phyloP scores from a whole-genome alignment of 1,139 yeast genomes.

The Geotrichum armillariae region DNA sequence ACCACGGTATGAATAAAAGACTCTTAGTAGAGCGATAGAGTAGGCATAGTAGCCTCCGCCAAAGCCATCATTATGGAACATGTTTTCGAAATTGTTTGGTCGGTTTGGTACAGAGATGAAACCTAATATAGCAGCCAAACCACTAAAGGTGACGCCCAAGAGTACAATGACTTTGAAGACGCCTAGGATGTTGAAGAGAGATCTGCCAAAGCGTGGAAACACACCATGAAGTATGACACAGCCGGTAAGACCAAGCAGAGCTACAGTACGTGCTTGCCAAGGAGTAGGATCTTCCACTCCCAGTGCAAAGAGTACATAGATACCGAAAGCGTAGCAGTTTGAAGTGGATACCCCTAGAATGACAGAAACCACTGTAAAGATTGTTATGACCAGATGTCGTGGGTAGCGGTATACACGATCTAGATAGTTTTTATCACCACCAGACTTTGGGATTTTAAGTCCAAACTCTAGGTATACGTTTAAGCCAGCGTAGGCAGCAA shows the following conservation, averaged over 20 bases:
- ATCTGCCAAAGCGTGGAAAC: constrained; percentile 62
- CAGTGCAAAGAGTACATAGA: constrained; percentile 60
- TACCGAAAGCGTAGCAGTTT: constrained; percentile 54
- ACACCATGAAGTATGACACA: constrained; percentile 63
- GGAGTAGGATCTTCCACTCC: constrained; percentile 48
- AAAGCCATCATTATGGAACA: constrained; percentile 36
- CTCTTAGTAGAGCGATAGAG: constrained; percentile 57
- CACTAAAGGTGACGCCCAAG: constrained; percentile 64
- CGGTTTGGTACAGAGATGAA: constrained; percentile 26
- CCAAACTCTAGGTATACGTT: constrained; percentile 71
- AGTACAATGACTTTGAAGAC: constrained; percentile 68
- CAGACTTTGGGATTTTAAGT: constrained; percentile 72
- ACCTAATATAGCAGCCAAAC: constrained; percentile 52
- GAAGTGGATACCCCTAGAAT: constrained; percentile 83
- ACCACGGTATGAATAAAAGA: constrained; percentile 60
- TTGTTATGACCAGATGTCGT: constrained; percentile 62
- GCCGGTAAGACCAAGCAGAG: constrained; percentile 60
- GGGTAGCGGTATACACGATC: constrained; percentile 68
- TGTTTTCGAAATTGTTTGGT: constrained; percentile 33
- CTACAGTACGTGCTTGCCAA: constrained; percentile 31
- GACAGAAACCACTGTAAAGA: constrained; percentile 64
- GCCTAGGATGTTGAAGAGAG: constrained; percentile 66
- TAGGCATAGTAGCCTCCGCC: constrained; percentile 35
- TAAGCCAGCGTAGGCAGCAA: constrained; percentile 49
- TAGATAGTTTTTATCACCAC: constrained; percentile 78